Evolutionary conservation across 257 asterid genomes (phyloP), one percentile per base, ranked within the genome.

Genomic region (Lavandula angustifolia): DNA sequence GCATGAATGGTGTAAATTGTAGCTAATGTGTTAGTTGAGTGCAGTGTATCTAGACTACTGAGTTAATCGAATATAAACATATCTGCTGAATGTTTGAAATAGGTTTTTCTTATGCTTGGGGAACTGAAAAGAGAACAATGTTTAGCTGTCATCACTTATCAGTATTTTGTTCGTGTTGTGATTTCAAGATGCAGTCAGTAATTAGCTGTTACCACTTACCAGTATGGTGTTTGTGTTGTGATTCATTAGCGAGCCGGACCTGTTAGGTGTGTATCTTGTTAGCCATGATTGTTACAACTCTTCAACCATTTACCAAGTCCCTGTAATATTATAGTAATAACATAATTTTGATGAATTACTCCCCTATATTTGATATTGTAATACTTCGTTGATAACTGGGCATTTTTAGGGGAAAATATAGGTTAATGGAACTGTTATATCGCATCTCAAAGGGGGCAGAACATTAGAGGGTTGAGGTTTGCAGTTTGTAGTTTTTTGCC

Each of bases 21-120:
- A 40, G 14, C 29, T 16, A 34, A 34, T 22, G 32, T 16, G 9
- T 51, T 37, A 52, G 27, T 64, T 60, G 41, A 38, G 27, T 22
- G 42, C 16, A 5, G 40, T 14, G 27, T 38, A 17, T 4, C 6
- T 37, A 33, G 2, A 22, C 13, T 13, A 64, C 61, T 37, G 41
- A 22, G 35, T 50, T 54, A 14, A 3, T 34, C 13, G 18, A 46
- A 65, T 40, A 67, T 18, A 34, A 52, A 44, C 22, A 10, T 67
- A 18, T 13, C 8, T 55, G 57, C 48, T 18, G 9, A 54, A 43
- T 55, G 54, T n/a, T 68, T 41, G 63, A 7, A 29, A 44, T 66
- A 22, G 53, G 40, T 51, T 67, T 67, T 48, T 7, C 12, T 49
- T 18, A 9, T 27, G 56, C 51, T 65, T 66, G 11, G 34, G 41